Evolutionary conservation across 257 asterid genomes (phyloP), one percentile per base, ranked within the genome.

Genomic region (Vinca minor): DNA sequence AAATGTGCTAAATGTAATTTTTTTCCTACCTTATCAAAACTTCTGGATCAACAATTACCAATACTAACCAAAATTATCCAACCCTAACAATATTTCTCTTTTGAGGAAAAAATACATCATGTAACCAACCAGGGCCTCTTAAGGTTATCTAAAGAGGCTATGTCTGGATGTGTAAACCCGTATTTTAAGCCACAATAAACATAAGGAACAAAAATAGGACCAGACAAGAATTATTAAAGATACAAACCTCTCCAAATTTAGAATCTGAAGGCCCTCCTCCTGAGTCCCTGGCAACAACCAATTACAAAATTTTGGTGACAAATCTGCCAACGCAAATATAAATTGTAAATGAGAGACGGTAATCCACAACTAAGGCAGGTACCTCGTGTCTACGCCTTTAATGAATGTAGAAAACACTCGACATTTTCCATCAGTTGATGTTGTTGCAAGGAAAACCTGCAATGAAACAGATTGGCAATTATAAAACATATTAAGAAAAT

Each of bases 381-480:
- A 93, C 98, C 81, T 93, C 77, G 81, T 65, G 76, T 93, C 97
- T 59, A 93, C 89, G 13, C 98, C 98, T 83, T 93, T 93, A 74
- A 93, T 89, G 91, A 93, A 93, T 59, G 98, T 93, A 67, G 96
- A 87, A 76, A 93, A 93, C 29, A 93, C 95, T 57, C 97, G 79
- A 76, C 96, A 93, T 78, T 89, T 93, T 71, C 98, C 98, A 80
- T 93, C 98, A 44, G 97, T 89, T 66, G 97, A 93, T 38, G 98
- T 89, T 39, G 98, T 93, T 49, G 98, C 98, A 69, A 93, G 95
- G 65, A 85, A 76, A 73, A 87, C 79, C 98, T 93, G 57, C 56
- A 28, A 23, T 20, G 32, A 7, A 60, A 25, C 47, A 39, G 35
- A 21, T 25, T 1, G 9, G 9, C 23, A 26, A 32, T 57, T 23